Base-by-base conservation (phyloP, 257 asterid genomes). In the Henckelia pumila region DNA sequence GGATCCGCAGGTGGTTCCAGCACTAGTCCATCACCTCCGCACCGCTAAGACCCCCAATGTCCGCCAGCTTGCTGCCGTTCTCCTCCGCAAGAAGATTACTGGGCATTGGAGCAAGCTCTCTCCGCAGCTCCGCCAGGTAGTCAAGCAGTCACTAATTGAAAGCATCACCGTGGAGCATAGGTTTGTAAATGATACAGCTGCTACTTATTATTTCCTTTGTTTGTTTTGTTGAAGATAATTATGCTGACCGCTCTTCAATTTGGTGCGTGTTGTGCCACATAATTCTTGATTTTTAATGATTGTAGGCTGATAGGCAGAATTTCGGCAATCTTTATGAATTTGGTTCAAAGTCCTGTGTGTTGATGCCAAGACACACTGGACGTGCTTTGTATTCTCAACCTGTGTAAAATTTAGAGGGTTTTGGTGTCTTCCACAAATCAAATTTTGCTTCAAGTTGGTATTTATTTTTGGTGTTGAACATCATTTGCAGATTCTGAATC, bases 1-100 rank as follows among this genome's bases (percentile, higher is more conserved):
- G 94, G 97, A 93, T 78, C 97, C 99, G 13, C 92, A 88, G 88
- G 99, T 93, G 73, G 95, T 93, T 7, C 96, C 99, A n/a, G 92
- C 97, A 30, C 79, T 93, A 3, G 69, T 82, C 16, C 95, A 93
- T 70, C 99, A 90, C 76, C 95, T 93, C 35, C 99, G 99, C 64
- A 93, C 99, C 5, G 99, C 99, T 62, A 93, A 93, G 80, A 93
- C 99, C 23, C 99, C 97, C 53, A 90, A 93, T 66, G 99, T 93
- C 63, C 91, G 99, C 14, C 99, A 93, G 71, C 95, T 93, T 13
- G 89, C 99, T 59, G 99, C 99, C 47, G 99, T 93, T 37, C 91
- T 93, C 49, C 96, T 93, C 70, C 96, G 99, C 9, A 90, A 93
- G 94, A 93, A 90, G 95, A 88, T 90, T 61, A 93, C 99, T 11